Base-by-base conservation (phyloP, 2,329 filamentous ascomycete species). In the Fusarium mundagurra region DNA sequence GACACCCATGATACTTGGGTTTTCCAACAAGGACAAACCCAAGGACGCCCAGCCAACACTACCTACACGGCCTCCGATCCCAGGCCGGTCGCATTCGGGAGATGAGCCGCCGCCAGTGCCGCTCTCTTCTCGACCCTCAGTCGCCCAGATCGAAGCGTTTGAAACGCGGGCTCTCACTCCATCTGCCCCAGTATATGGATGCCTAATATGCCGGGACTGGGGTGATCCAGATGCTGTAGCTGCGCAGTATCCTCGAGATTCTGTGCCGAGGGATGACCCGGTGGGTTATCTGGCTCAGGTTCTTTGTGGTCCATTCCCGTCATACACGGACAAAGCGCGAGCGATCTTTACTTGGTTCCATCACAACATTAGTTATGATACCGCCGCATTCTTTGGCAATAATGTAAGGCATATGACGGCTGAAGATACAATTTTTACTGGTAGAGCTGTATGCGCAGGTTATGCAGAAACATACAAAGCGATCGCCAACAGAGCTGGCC, bases 321-420 rank as follows among this genome's bases (percentile, higher is more conserved):
- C 94, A 2, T 84, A 86, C 3, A 98, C 96, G 0, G 96, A 98
- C 82, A 98, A 98, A 84, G 96, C 96, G 6, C 89, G 96, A 34
- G 94, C 91, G 5, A 94, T 99, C 68, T 98, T 98, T 81, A 94
- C 93, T 3, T 99, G 96, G 96, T 91, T 95, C 45, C 96, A 98
- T 83, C 92, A 98, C 82, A 98, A 98, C 77, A 92, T 99, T 66
- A 88, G 88, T 53, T 99, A 98, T 81, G 94, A 98, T 80, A 90
- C 91, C 0, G 87, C 90, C 33, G 89, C 92, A 31, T 97, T 98
- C 84, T 97, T 97, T 79, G 89, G 88, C 64, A 89, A 91, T 41
- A 90, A 86, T 53, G 85, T 97, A 38, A 88, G 91, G 71, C 86
- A 88, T 13, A 91, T 90, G 47, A 92, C 91, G 0, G 92, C 94